Evolutionary conservation across 805 yeast species (phyloP), one percentile per base, ranked within the genome.

Genomic region (Candida schatavii): DNA sequence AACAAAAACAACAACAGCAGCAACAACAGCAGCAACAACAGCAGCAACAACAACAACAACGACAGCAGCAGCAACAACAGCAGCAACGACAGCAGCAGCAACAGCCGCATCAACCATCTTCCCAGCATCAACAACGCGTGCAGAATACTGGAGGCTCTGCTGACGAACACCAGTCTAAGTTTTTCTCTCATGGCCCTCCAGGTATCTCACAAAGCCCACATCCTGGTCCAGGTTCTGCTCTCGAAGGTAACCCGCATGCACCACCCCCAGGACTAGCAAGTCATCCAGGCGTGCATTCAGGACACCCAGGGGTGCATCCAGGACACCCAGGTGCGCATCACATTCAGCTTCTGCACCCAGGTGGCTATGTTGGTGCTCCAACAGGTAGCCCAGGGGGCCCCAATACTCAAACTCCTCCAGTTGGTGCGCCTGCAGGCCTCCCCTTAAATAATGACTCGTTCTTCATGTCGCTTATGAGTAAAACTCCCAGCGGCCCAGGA

Each of bases 401-500:
- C 9, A 28, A 28, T 14, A 15, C 15, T 15, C n/a, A n/a, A n/a
- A 13, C 15, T 3, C 27, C 33, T 20, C 48, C 48, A 18, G 49
- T 39, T 25, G 45, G 44, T 3, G 29, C 29, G 11, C 32, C 43
- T 20, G 23, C 23, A n/a, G 41, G 35, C 17, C 30, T 28, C 9
- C 45, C 47, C 35, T 30, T 47, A 14, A 44, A 55, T n/a, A 63
- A 66, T 47, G 78, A 74, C 44, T 54, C 68, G 13, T 77, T 77
- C 46, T 73, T 77, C 50, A 64, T 70, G 60, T 68, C 80, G 4
- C 56, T 77, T 41, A 54, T 77, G 47, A 62, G 67, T 31, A 73
- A 70, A 45, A 54, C 60, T 4, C 41, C 41, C 10, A 10, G 52
- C 57, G 35, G 22, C 15, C 11, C 10, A 7, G 27, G 27, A 7